Evolutionary conservation across 768 basidiomycete species (phyloP), one percentile per base, ranked within the genome.

Genomic region (Phanerodontia chrysosporium): DNA sequence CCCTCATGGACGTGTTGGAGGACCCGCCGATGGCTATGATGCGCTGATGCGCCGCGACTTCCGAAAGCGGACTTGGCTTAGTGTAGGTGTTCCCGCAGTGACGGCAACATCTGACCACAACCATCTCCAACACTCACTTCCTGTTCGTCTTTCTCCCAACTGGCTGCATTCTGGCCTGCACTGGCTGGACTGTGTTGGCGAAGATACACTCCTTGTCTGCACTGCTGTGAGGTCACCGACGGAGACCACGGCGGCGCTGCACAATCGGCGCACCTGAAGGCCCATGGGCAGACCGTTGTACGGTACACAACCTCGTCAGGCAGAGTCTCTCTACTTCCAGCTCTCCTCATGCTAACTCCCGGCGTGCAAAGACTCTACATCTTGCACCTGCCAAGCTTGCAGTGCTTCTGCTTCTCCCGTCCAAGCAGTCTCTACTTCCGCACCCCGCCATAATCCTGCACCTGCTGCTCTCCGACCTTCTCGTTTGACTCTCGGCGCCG

Each of bases 251-350:
- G 55, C 22, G 44, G 49, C 24, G 51, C 35, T 27, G 24, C 27
- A 61, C 42, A 51, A 56, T 60, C 51, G 59, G 36, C 12, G 45
- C 36, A 16, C 28, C 29, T 35, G 12, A 35, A 18, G 22, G 51
- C 63, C 29, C 49, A 65, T 65, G 64, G 64, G 64, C 54, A 62
- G 64, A 55, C 64, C 64, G 18, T 49, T 65, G 21, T 62, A 51
- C 49, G 52, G 64, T 18, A 18, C 39, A 44, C 55, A 49, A 51
- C 8, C 39, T 48, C 62, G 62, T 63, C 49, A 63, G 62, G 45
- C 45, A 25, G 22, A 9, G 21, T 57, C 32, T 27, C 45, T 24
- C 48, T 25, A 45, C 32, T 27, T 45, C 28, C 48, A 10, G 35
- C 21, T 25, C 35, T 35, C 44, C 18, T 3, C 32, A n/a, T 30